These are phyloP conservation scores for Carex arenaria DNA, from an alignment of 202 grass and related monocot genomes.

Conservation along the genomic window DNA sequence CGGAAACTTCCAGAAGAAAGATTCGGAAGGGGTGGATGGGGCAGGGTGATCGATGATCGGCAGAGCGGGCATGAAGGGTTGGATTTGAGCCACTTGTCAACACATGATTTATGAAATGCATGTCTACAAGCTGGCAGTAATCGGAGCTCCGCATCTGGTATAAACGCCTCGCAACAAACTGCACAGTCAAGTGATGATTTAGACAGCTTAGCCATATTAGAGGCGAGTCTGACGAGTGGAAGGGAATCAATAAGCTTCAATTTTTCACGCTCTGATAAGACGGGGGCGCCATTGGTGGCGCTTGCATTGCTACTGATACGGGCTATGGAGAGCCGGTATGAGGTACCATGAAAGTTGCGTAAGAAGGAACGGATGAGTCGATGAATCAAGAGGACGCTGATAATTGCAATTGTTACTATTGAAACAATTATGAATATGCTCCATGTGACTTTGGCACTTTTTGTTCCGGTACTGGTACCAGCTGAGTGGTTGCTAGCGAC, in stretches of 20 bases:
- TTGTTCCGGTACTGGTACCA: conserved; percentile 20
- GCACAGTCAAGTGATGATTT: conserved; percentile 68
- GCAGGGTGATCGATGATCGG: conserved; percentile 67
- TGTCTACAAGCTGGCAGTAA: conserved; percentile 75
- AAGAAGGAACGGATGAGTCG: conserved; percentile 52
- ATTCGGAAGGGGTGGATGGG: conserved; percentile 38
- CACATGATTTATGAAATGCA: conserved; percentile 77
- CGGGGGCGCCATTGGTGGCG: conserved; percentile 5
- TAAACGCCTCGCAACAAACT: conserved; percentile 71
- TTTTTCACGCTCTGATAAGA: conserved; percentile 36
- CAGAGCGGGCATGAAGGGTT: conserved; percentile 82
- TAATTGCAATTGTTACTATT: conserved; percentile 53
- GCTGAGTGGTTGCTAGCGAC: conserved; percentile 13
- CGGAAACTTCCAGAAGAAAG: conserved; percentile 35
- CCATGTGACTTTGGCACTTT: conserved; percentile 23
- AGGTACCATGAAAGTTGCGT: conserved; percentile 25
- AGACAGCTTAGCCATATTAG: conserved; percentile 42
- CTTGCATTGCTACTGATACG: neutral
- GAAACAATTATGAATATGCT: conserved; percentile 58
- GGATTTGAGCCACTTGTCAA: conserved; percentile 64
- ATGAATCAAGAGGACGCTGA: conserved; percentile 50
- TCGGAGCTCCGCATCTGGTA: conserved; percentile 55
- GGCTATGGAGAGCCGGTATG: conserved; percentile 36
- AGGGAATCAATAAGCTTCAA: conserved; percentile 42
- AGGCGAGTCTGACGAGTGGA: conserved; percentile 63